Conservation (phyloP, 208 protist species). For the Angomonas ambiguus region DNA sequence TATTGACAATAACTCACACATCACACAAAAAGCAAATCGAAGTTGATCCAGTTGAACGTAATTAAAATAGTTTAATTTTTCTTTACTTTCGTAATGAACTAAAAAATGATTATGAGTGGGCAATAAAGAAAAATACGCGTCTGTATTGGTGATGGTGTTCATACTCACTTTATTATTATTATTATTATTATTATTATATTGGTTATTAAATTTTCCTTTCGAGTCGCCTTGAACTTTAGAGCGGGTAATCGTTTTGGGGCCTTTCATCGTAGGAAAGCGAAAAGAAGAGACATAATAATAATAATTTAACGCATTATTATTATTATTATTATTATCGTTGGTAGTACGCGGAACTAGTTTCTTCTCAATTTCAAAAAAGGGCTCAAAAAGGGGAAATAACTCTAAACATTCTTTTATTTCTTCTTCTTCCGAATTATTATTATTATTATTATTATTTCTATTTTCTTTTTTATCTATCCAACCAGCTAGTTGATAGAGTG, state of each 20-base stretch:
- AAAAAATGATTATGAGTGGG: constrained; percentile 69
- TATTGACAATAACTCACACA: constrained; percentile 50
- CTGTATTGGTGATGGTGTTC: constrained; percentile 41
- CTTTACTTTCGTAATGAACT: constrained; percentile 49
- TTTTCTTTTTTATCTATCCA: neutral
- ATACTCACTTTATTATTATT: neutral
- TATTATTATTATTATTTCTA: constrained; percentile 8
- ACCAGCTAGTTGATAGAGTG: neutral
- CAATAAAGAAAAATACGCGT: constrained; percentile 58
- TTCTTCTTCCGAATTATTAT: constrained; percentile 5
- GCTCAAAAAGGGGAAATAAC: neutral
- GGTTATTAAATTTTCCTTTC: constrained; percentile 10
- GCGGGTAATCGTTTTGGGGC: constrained; percentile 48
- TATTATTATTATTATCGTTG: constrained; percentile 8
- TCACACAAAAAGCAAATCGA: constrained; percentile 63
- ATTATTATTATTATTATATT: constrained; percentile 5
- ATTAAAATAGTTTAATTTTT: constrained; percentile 43
- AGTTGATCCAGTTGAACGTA: constrained; percentile 75
- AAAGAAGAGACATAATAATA: constrained; percentile 46
- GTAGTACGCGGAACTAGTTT: neutral
- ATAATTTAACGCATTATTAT: constrained; percentile 27
- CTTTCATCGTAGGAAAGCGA: constrained; percentile 63
- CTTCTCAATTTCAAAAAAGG: neutral
- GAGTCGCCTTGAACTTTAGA: constrained; percentile 50
- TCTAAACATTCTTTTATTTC: neutral